Conservation (phyloP, 2,329 filamentous ascomycete genomes). For the Erysiphe pulchra region DNA sequence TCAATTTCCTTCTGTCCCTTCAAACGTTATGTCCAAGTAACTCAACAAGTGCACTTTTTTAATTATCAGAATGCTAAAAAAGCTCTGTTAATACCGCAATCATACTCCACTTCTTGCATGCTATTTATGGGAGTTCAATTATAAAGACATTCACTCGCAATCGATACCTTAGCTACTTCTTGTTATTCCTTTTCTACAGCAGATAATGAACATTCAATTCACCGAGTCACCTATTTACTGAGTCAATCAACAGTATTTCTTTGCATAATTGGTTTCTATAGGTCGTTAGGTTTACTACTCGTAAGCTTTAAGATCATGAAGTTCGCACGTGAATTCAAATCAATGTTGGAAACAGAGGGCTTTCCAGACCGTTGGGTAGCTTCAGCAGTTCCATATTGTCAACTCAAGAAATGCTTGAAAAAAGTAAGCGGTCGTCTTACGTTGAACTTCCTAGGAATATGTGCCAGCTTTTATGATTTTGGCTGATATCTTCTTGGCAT, state of each 20-base stretch:
- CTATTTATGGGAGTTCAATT: too few relatives aligned
- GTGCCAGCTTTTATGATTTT: neutral
- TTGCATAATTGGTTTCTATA: neutral
- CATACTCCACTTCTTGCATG: too few relatives aligned
- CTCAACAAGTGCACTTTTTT: too few relatives aligned
- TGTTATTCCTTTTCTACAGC: neutral
- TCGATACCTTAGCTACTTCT: too few relatives aligned
- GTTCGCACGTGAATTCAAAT: constrained; percentile 57
- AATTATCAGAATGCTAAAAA: too few relatives aligned
- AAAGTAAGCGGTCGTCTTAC: constrained; percentile 24
- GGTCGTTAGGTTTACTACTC: neutral
- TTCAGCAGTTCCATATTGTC: constrained; percentile 57
- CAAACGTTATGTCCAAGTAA: too few relatives aligned
- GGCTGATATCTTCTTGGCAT: neutral
- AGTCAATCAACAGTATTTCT: neutral
- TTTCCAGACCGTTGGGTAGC: constrained; percentile 51
- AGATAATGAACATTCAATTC: neutral
- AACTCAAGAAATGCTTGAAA: constrained; percentile 76
- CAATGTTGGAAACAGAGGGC: constrained; percentile 40
- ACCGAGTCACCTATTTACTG: neutral
- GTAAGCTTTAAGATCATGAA: constrained; percentile 32
- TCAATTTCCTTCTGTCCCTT: too few relatives aligned
- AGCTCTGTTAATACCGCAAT: too few relatives aligned
- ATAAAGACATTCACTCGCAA: too few relatives aligned
- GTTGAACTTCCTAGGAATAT: neutral